Conservation (phyloP, 139 green algal species). For the Auxenochlorella protothecoides region DNA sequence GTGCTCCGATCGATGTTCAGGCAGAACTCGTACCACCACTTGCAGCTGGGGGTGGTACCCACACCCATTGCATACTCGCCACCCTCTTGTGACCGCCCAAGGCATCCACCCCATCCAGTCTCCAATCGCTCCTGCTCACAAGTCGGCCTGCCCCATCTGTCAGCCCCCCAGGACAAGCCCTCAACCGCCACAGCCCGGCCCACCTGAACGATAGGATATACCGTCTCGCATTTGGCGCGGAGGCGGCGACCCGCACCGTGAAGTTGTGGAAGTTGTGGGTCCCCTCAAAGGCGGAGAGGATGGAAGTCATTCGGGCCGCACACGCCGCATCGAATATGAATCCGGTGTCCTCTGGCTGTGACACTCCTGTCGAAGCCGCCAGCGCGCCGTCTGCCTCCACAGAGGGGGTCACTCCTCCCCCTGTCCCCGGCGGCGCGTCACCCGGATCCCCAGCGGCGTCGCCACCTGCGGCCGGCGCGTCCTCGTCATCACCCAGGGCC, state of each 20-base stretch:
- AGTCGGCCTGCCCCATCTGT: no score
- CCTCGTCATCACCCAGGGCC: neutral
- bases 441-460: neutral
- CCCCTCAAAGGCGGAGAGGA: conserved; percentile 70
- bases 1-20: no score
- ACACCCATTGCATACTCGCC: neutral
- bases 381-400: neutral
- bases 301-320: conserved; percentile 34
- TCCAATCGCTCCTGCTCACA: no score
- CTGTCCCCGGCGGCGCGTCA: neutral
- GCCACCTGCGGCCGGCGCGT: neutral
- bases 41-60: no score
- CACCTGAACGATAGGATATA: conserved; percentile 63
- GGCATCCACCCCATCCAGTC: no score
- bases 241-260: conserved; percentile 39
- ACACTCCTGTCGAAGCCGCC: neutral
- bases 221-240: conserved; percentile 38
- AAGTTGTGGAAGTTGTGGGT: conserved; percentile 94
- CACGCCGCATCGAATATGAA: conserved; percentile 33
- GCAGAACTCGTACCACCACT: no score
- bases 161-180: neutral
- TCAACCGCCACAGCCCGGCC: neutral
- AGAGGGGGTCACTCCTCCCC: no score
- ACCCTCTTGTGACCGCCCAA: no score
- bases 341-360: neutral